Percentiles rank a stretch among this genome's conserved stretches.
Conservation (phyloP, 2,329 filamentous ascomycete genomes). For the Aureobasidium namibiae region DNA sequence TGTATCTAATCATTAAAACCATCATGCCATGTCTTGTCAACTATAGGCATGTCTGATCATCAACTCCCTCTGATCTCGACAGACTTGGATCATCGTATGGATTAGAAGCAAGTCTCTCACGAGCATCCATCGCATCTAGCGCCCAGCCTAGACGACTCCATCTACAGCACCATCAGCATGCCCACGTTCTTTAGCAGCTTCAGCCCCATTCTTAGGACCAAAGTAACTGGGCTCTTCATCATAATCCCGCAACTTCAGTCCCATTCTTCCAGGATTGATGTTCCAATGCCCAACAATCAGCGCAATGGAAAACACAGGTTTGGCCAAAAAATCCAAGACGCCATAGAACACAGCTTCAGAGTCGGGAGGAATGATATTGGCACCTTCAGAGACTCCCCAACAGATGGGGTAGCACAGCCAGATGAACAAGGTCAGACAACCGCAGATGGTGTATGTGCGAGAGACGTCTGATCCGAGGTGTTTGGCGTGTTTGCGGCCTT, state of each 20-base stretch:
- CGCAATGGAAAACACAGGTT: slow-evolving; percentile 49
- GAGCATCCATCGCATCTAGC: too few species aligned
- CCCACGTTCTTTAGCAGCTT: not conserved
- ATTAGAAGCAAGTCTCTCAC: too few species aligned
- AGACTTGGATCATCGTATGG: too few species aligned
- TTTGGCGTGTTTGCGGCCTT: slow-evolving; percentile 45
- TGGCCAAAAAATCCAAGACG: slow-evolving; percentile 53
- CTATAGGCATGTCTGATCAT: not conserved
- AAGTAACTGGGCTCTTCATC: slow-evolving; percentile 18
- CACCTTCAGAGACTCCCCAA: slow-evolving; percentile 53
- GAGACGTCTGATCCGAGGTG: slow-evolving; percentile 43
- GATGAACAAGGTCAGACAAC: slow-evolving; percentile 44
- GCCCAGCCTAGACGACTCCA: not conserved
- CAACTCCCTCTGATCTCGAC: too few species aligned
- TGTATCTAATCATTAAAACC: too few species aligned
- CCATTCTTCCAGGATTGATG: slow-evolving; percentile 49
- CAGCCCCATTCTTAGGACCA: not conserved
- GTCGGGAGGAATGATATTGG: slow-evolving; percentile 55
- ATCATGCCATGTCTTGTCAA: too few species aligned
- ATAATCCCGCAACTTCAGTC: slow-evolving; percentile 39
- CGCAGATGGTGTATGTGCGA: slow-evolving; percentile 43
- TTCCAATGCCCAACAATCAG: slow-evolving; percentile 52
- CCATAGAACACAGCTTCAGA: slow-evolving; percentile 59
- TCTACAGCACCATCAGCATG: not conserved
- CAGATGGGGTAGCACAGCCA: slow-evolving; percentile 55